A percentile compares a stretch with the other conserved stretches of the same genome.
Evolutionary conservation across 495 filamentous ascomycete genomes (phyloP).

Genomic region (Talaromyces stipitatus): DNA sequence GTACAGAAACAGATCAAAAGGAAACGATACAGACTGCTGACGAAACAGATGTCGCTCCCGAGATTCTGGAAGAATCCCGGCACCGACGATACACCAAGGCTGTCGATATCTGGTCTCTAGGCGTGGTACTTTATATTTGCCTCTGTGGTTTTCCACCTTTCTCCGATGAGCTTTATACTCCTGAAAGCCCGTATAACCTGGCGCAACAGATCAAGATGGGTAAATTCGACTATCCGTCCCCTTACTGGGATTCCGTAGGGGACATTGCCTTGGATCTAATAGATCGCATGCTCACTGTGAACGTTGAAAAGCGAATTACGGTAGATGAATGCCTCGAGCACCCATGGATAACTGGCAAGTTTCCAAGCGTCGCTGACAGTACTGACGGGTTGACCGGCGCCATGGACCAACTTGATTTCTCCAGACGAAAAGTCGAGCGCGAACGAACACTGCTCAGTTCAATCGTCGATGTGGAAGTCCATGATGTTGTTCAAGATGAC

Average conservation of each 20-base stretch:
- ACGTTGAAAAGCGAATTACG: constrained; percentile 73
- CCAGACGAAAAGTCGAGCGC: constrained; percentile 65
- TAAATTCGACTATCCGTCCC: constrained; percentile 88
- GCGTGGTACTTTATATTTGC: constrained; percentile 98
- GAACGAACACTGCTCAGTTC: constrained; percentile 80
- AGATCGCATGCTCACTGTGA: constrained; percentile 86
- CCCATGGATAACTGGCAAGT: constrained; percentile 68
- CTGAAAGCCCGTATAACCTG: constrained; percentile 74
- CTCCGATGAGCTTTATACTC: constrained; percentile 78
- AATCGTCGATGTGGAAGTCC: constrained; percentile 71
- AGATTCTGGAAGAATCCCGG: constrained; percentile 74
- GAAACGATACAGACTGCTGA: neutral
- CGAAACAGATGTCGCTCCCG: constrained; percentile 76
- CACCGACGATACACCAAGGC: constrained; percentile 87
- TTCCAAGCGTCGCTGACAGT: constrained; percentile 57
- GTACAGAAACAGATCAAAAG: constrained; percentile 14
- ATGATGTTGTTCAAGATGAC: constrained; percentile 48
- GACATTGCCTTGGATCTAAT: constrained; percentile 91
- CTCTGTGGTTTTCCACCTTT: constrained; percentile 98
- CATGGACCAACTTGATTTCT: constrained; percentile 74
- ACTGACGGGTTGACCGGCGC: constrained; percentile 88
- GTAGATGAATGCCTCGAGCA: constrained; percentile 88
- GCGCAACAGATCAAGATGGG: constrained; percentile 87
- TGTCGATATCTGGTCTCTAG: constrained; percentile 95
- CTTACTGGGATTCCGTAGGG: constrained; percentile 92